Conservation (phyloP, 805 yeast genomes). For the Saccharomyces eubayanus region DNA sequence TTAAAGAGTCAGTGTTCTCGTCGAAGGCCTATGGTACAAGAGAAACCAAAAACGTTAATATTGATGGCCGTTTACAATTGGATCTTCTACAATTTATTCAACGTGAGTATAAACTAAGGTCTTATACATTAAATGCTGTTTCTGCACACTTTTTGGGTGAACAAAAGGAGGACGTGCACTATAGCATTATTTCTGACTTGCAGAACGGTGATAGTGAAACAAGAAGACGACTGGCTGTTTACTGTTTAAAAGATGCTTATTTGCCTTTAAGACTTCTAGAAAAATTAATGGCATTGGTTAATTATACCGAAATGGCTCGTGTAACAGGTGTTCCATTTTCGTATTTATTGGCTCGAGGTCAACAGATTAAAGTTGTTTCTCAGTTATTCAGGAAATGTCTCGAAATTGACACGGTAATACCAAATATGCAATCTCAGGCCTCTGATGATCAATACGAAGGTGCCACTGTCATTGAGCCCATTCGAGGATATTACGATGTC, state of each 20-base stretch:
- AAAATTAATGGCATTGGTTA: slow-evolving; percentile 91
- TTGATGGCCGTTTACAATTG: slow-evolving; percentile 92
- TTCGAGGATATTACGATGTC: slow-evolving; percentile 88
- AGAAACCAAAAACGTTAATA: slow-evolving; percentile 83
- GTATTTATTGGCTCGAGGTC: slow-evolving; percentile 82
- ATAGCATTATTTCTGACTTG: slow-evolving; percentile 87
- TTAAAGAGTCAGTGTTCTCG: slow-evolving; percentile 73
- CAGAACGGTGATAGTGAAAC: slow-evolving; percentile 91
- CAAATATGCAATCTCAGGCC: slow-evolving; percentile 74
- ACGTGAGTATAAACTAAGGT: slow-evolving; percentile 88
- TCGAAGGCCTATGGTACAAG: slow-evolving; percentile 96
- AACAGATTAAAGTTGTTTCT: slow-evolving; percentile 93
- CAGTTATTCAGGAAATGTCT: slow-evolving; percentile 91
- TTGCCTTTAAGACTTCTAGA: slow-evolving; percentile 81
- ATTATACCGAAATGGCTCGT: slow-evolving; percentile 98
- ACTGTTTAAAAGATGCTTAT: slow-evolving; percentile 93
- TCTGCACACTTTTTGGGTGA: slow-evolving; percentile 90
- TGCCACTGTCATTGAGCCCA: slow-evolving; percentile 97
- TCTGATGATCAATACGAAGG: slow-evolving; percentile 94
- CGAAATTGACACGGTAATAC: slow-evolving; percentile 78
- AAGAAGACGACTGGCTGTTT: slow-evolving; percentile 89
- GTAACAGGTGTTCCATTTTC: slow-evolving; percentile 98
- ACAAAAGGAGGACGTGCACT: slow-evolving; percentile 97
- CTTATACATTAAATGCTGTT: slow-evolving; percentile 91
- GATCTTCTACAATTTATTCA: slow-evolving; percentile 89